Evolutionary conservation across 805 yeast species (phyloP).

Genomic region (Zygotorulaspora florentina): DNA sequence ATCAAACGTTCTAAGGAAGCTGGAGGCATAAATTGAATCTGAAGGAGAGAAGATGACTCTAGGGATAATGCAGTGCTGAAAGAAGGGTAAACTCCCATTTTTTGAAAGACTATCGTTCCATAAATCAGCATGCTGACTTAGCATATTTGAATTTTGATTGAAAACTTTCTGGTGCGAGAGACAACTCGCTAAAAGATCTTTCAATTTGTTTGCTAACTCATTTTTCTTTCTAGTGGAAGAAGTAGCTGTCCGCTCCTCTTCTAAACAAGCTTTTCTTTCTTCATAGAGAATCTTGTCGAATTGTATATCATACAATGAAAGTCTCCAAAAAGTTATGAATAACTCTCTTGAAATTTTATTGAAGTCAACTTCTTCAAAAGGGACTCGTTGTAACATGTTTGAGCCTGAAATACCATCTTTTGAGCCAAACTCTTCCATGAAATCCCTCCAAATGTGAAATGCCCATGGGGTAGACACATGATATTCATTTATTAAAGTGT

Average conservation of each 20-base stretch:
- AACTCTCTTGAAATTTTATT: slow-evolving; percentile 38
- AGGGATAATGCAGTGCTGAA: slow-evolving; percentile 69
- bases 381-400: slow-evolving; percentile 12
- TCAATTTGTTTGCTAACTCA: slow-evolving; percentile 13
- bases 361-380: slow-evolving; percentile 25
- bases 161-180: slow-evolving; percentile 22
- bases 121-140: slow-evolving; percentile 7
- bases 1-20: slow-evolving; percentile 51
- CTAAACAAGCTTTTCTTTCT: slow-evolving; percentile 33
- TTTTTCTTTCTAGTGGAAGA: slow-evolving; percentile 20
- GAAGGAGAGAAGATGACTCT: slow-evolving; percentile 72
- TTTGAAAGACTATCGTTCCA: slow-evolving; percentile 19
- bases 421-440: slow-evolving; percentile 31
- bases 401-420: slow-evolving; percentile 14
- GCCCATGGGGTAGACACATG: slow-evolving; percentile 58
- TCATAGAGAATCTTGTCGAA: slow-evolving; percentile 50
- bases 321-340: slow-evolving; percentile 66
- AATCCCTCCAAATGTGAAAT: slow-evolving; percentile 70
- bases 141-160: slow-evolving; percentile 7
- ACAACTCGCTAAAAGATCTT: slow-evolving; percentile 18
- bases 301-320: slow-evolving; percentile 66
- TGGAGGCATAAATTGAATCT: slow-evolving; percentile 70
- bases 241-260: slow-evolving; percentile 12
- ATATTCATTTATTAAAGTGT: slow-evolving; percentile 40
- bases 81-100: slow-evolving; percentile 36